Evolutionary conservation across 305 asterid genomes (phyloP), one percentile per base, ranked within the genome.

Genomic region (Plantago lanceolata): DNA sequence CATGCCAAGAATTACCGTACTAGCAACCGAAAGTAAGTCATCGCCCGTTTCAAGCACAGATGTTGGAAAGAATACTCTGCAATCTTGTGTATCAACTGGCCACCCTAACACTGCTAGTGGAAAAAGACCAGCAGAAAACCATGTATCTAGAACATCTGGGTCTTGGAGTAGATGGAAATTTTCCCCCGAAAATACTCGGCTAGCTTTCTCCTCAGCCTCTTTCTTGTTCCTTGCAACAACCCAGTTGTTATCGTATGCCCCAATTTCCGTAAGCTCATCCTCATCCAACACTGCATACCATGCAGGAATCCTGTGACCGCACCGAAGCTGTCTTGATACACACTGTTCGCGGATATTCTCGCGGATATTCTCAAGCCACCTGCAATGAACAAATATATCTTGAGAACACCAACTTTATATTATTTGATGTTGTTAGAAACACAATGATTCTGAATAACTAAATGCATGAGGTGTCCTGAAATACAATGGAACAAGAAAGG

Each of bases 21-120:
- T 95, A 55, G 98, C 98, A 67, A 92, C 97, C 97, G 97, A 89
- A 76, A 92, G 89, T 68, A 92, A 92, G 65, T 92, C 98, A 50
- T 87, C 95, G 19, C 98, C 98, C 28, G 98, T 92, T 82, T 92
- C 97, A 62, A 89, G 95, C 68, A 92, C 95, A 48, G 97, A 72
- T 72, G 95, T 87, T 14, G 98, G 94, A 73, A 89, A 92, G 78
- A 92, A 92, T 43, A 83, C 66, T 70, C 64, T 82, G 18, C 87
- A 58, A 79, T 92, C 96, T 44, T 81, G 79, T 18, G 97, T 85
- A 71, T 85, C 76, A 70, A 87, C 90, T 50, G 97, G 98, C 97
- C 97, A 89, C 53, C 98, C 98, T 77, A 92, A 72, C 51, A 89
- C 97, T 69, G 98, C 65, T 56, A 85, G 71, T 8, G 97, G 98